phyloP scores from a whole-genome alignment of 1,284 basidiomycete genomes.

The Ceratobasidium sp. region DNA sequence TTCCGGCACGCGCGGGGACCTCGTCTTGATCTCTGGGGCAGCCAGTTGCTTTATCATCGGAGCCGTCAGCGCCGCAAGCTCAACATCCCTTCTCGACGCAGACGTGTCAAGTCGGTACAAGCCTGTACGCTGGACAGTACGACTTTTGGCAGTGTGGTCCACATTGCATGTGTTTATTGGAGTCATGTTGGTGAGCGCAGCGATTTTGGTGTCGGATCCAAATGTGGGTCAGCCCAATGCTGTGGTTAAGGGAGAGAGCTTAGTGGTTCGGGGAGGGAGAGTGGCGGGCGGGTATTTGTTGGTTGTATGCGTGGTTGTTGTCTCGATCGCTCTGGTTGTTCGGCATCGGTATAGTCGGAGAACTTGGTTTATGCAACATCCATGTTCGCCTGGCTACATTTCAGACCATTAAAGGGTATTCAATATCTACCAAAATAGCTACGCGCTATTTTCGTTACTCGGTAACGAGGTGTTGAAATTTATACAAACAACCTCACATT shows the following conservation, averaged over 20 bases:
- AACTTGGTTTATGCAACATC: conserved; percentile 7
- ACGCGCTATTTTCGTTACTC: too few species aligned
- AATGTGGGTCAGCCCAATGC: neutral
- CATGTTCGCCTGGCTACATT: neutral
- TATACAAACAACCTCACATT: too few species aligned
- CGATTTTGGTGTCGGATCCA: conserved; percentile 19
- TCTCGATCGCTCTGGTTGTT: neutral
- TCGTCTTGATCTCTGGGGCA: conserved; percentile 19
- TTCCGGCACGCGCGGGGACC: conserved; percentile 22
- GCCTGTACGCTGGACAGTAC: conserved; percentile 25
- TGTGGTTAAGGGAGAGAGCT: neutral
- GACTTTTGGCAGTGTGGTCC: conserved; percentile 8
- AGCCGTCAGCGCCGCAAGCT: conserved; percentile 1
- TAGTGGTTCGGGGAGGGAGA: neutral
- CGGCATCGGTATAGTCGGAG: conserved; percentile 6
- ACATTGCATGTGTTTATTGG: conserved; percentile 6
- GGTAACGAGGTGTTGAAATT: too few species aligned
- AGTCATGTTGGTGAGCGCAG: conserved; percentile 28
- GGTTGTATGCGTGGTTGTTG: conserved; percentile 13
- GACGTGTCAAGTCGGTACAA: neutral
- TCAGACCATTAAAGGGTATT: too few species aligned
- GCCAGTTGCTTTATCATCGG: conserved; percentile 26
- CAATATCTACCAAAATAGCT: too few species aligned
- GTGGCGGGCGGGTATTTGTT: conserved; percentile 20
- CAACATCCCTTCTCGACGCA: conserved; percentile 25